phyloP scores from a whole-genome alignment of 371 early-diverging fungal species.

The Haplosporangium sp. region DNA sequence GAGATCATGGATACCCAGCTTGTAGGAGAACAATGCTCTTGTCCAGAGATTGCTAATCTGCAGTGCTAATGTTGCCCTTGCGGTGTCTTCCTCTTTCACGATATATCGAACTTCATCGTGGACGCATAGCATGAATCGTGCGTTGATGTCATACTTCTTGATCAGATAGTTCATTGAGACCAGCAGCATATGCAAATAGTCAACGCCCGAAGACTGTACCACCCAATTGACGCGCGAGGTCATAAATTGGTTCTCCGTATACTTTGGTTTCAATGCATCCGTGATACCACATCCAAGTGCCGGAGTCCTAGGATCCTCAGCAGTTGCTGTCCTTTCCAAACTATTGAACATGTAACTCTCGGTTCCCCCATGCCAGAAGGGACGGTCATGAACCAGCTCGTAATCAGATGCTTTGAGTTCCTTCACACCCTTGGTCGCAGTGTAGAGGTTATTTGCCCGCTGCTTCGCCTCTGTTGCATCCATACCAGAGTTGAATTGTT shows the following conservation, averaged over 20 bases:
- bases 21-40: conserved; percentile 87
- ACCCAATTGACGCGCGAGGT: conserved; percentile 97
- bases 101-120: conserved; percentile 97
- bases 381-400: conserved; percentile 38
- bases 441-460: conserved; percentile 79
- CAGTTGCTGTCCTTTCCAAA: conserved; percentile 86
- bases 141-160: conserved; percentile 78
- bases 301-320: conserved; percentile 86
- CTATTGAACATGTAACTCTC: conserved; percentile 96
- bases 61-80: conserved; percentile 86
- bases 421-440: conserved; percentile 87
- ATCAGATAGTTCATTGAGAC: conserved; percentile 91
- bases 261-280: conserved; percentile 78
- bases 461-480: conserved; percentile 69
- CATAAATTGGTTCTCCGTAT: conserved; percentile 77
- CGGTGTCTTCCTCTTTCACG: conserved; percentile 79
- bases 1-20: conserved; percentile 87
- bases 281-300: conserved; percentile 90
- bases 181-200: conserved; percentile 95
- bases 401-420: conserved; percentile 40
- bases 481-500: conserved; percentile 85
- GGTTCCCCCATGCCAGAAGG: conserved; percentile 92
- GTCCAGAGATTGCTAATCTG: conserved; percentile 97
- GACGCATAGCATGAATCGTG: conserved; percentile 92
- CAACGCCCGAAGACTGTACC: conserved; percentile 99